These are phyloP conservation scores for Haematococcus lacustris DNA, from an alignment of 139 green algal genomes.

Conservation along the genomic window DNA sequence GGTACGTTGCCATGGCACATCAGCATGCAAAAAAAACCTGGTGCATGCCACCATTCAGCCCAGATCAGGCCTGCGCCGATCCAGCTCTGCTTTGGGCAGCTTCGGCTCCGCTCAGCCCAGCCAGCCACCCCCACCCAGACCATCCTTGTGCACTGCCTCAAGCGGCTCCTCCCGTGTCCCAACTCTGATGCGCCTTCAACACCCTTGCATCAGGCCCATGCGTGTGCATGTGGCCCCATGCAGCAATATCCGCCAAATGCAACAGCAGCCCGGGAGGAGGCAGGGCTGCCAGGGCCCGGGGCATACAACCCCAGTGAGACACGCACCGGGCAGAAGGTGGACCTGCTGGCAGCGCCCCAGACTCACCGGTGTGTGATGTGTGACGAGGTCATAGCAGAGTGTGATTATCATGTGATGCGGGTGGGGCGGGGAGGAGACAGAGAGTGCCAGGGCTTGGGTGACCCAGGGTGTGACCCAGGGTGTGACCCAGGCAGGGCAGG, in stretches of 20 bases:
- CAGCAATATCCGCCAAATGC: not conserved
- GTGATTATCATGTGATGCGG: not conserved
- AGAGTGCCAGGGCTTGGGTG: not conserved
- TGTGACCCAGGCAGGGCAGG: too few species aligned
- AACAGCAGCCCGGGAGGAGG: not conserved
- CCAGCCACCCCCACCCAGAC: not conserved
- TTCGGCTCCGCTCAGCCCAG: too few species aligned
- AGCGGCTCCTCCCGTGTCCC: not conserved
- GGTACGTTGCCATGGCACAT: too few species aligned
- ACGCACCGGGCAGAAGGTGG: not conserved
- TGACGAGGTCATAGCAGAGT: not conserved
- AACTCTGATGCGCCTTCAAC: too few species aligned
- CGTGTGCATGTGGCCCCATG: not conserved
- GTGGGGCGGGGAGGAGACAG: not conserved
- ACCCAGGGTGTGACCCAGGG: not conserved
- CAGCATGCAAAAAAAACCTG: too few species aligned
- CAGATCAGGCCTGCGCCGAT: too few species aligned
- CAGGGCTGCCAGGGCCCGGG: too few species aligned
- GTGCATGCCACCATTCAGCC: too few species aligned
- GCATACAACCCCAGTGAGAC: conserved; percentile 3
- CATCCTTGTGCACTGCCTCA: not conserved
- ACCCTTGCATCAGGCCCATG: not conserved
- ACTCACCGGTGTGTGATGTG: not conserved
- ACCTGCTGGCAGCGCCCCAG: not conserved
- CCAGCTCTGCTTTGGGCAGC: too few species aligned